phyloP scores from a whole-genome alignment of 306 rosid species.

The Quercus parvula region DNA sequence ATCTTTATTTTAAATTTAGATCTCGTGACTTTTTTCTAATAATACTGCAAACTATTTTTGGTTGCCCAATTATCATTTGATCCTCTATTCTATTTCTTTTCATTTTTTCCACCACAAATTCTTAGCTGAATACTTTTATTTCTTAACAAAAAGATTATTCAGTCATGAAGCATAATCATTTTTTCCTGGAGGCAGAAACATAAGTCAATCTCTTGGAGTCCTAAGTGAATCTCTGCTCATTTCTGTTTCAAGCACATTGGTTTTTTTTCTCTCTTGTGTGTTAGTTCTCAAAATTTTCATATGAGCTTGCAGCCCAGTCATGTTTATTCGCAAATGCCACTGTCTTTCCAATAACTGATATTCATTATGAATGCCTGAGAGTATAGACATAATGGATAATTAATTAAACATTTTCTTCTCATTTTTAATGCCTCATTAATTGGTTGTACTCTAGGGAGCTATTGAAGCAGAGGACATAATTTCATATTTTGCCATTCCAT shows the following conservation, averaged over 20 bases:
- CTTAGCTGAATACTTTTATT: background rate
- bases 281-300: background rate
- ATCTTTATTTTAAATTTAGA: background rate
- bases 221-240: background rate
- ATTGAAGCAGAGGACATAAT: constrained; percentile 83
- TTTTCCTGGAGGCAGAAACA: background rate
- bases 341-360: no score
- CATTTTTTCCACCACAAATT: no score
- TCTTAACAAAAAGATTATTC: background rate
- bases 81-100: no score
- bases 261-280: background rate
- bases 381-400: background rate
- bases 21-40: background rate
- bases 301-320: background rate
- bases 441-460: constrained; percentile 95
- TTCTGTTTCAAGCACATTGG: background rate
- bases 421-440: constrained; percentile 68
- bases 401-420: constrained; percentile 8
- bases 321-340: no score
- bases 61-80: no score
- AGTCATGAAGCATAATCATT: background rate
- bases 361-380: background rate
- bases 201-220: background rate
- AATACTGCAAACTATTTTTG: background rate
- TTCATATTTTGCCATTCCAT: constrained; percentile 7